Conservation (phyloP, 305 asterid genomes). For the Galium porrigens region DNA sequence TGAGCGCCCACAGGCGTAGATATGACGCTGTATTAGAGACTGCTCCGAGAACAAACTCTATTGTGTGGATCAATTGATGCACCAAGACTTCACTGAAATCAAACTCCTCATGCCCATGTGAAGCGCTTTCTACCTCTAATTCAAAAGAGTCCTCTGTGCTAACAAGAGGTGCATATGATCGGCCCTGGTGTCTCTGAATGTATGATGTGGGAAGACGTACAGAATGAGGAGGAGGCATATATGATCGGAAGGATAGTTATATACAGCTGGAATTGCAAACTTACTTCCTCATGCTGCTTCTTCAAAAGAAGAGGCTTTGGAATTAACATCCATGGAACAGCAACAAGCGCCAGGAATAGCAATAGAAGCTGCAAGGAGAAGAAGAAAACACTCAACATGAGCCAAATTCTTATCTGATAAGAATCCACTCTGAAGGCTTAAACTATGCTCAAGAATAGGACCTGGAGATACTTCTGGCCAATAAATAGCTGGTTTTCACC, state of each 20-base stretch:
- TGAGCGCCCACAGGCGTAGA: slow-evolving; percentile 96
- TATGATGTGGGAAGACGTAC: background rate
- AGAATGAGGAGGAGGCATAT: background rate
- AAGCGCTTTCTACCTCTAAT: slow-evolving; percentile 43
- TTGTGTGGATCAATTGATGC: slow-evolving; percentile 86
- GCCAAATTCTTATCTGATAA: slow-evolving; percentile 10
- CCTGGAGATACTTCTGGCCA: slow-evolving; percentile 51
- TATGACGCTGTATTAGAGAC: slow-evolving; percentile 91
- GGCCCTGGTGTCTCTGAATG: slow-evolving; percentile 63
- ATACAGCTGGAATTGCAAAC: slow-evolving; percentile 11
- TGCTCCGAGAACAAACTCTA: slow-evolving; percentile 92
- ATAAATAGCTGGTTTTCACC: slow-evolving; percentile 45
- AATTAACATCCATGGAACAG: slow-evolving; percentile 89
- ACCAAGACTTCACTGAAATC: slow-evolving; percentile 83
- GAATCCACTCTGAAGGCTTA: slow-evolving; percentile 1
- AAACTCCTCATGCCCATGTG: slow-evolving; percentile 75
- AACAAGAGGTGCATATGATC: slow-evolving; percentile 51
- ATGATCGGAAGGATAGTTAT: background rate
- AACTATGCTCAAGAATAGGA: slow-evolving; percentile 10
- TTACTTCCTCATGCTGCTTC: slow-evolving; percentile 41
- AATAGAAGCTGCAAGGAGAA: slow-evolving; percentile 39
- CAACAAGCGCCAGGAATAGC: slow-evolving; percentile 47
- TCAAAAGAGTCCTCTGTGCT: slow-evolving; percentile 64
- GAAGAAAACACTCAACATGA: slow-evolving; percentile 19
- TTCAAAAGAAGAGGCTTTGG: slow-evolving; percentile 79